phyloP scores from a whole-genome alignment of 2,329 filamentous ascomycete genomes.

The Verticillium zaregamsianum region DNA sequence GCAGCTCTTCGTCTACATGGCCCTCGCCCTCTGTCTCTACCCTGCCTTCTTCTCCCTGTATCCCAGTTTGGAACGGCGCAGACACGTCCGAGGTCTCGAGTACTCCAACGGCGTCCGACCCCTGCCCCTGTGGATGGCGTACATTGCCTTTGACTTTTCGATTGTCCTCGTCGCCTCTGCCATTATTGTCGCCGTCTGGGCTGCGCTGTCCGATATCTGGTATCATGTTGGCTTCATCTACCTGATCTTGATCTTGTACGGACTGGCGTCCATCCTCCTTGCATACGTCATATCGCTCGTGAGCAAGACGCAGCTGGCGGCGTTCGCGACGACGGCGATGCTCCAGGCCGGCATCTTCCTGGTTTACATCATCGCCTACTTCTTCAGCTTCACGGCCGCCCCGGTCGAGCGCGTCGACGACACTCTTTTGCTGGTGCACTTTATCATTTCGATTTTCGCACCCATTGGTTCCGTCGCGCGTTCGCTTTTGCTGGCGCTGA shows the following conservation, averaged over 20 bases:
- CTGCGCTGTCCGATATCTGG: constrained; percentile 61
- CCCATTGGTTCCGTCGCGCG: constrained; percentile 74
- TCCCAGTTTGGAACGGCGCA: constrained; percentile 75
- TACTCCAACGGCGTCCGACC: constrained; percentile 89
- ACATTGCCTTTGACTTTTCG: constrained; percentile 73
- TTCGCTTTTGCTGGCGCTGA: constrained; percentile 72
- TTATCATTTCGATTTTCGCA: constrained; percentile 67
- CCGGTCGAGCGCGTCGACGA: constrained; percentile 51
- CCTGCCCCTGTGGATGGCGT: constrained; percentile 79
- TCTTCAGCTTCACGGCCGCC: constrained; percentile 70
- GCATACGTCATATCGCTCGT: constrained; percentile 81
- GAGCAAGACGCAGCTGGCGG: constrained; percentile 71
- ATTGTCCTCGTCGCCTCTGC: constrained; percentile 66
- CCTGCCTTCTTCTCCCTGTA: constrained; percentile 88
- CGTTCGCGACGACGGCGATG: constrained; percentile 79
- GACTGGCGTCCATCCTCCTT: constrained; percentile 69
- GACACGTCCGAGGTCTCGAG: constrained; percentile 77
- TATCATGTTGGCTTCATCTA: constrained; percentile 80
- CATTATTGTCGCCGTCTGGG: constrained; percentile 66
- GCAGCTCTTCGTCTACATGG: constrained; percentile 78
- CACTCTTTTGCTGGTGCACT: constrained; percentile 55
- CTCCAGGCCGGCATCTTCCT: constrained; percentile 70
- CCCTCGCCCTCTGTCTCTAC: constrained; percentile 71
- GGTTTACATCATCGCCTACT: constrained; percentile 67
- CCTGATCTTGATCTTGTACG: constrained; percentile 59